A percentile compares a stretch with the other conserved stretches of the same genome.
phyloP scores from a whole-genome alignment of 306 rosid species.

The Hippophae gyantsensis region DNA sequence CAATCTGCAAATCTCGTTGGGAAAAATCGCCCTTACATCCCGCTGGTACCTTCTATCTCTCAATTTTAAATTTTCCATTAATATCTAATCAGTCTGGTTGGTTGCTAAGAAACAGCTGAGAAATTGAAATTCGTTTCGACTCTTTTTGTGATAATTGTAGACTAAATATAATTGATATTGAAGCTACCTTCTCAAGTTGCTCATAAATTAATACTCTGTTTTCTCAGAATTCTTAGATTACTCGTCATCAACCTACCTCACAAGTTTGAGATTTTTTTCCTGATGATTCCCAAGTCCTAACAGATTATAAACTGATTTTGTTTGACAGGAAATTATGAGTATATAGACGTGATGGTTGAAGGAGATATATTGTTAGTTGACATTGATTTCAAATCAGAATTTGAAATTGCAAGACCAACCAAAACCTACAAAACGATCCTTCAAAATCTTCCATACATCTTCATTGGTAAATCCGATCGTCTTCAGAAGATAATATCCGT shows the following conservation, averaged over 20 bases:
- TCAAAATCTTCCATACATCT: slow-evolving; percentile 55
- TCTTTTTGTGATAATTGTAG: neutral
- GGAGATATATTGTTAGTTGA: slow-evolving; percentile 51
- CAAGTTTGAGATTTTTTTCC: no score
- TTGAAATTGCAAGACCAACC: slow-evolving; percentile 68
- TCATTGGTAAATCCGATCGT: slow-evolving; percentile 57
- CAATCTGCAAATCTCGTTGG: slow-evolving; percentile 84
- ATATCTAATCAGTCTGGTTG: slow-evolving; percentile 1
- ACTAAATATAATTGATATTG: neutral
- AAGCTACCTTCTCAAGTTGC: neutral
- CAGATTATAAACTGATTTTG: neutral
- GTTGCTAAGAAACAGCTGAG: slow-evolving; percentile 8
- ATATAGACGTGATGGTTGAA: slow-evolving; percentile 44
- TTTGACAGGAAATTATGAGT: slow-evolving; percentile 60
- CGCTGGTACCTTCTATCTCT: slow-evolving; percentile 37
- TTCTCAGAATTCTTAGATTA: no score
- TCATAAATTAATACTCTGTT: neutral
- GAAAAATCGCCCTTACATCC: slow-evolving; percentile 55
- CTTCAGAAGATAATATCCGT: slow-evolving; percentile 42
- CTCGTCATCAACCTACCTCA: no score
- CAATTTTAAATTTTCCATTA: neutral
- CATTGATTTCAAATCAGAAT: slow-evolving; percentile 73
- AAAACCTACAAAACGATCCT: slow-evolving; percentile 47
- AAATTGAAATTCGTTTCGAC: neutral
- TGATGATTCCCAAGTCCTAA: neutral